Evolutionary conservation across 805 yeast species (phyloP).

Genomic region (Debaryomyces tyrocola): DNA sequence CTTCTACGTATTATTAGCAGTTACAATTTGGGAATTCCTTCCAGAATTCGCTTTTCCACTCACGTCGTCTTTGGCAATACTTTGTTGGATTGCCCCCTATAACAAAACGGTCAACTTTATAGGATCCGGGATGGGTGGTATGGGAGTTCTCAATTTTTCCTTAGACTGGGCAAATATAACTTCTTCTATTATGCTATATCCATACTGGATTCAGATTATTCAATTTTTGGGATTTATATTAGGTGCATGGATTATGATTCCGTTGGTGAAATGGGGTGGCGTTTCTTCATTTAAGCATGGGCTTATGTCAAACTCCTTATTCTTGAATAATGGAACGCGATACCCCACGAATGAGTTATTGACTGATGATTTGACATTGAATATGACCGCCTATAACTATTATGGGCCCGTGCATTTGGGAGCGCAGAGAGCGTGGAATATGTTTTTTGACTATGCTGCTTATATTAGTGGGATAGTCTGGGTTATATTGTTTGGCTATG

Average conservation of each 20-base stretch:
- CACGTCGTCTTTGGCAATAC: slow-evolving; percentile 47
- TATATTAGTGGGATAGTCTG: slow-evolving; percentile 49
- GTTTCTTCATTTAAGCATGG: slow-evolving; percentile 33
- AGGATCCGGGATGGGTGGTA: slow-evolving; percentile 55
- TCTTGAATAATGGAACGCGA: slow-evolving; percentile 33
- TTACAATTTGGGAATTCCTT: slow-evolving; percentile 48
- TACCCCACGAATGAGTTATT: slow-evolving; percentile 46
- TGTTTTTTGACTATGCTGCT: slow-evolving; percentile 55
- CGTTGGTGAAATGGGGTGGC: slow-evolving; percentile 47
- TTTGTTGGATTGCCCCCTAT: slow-evolving; percentile 50
- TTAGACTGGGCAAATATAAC: slow-evolving; percentile 57
- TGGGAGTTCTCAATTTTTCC: slow-evolving; percentile 49
- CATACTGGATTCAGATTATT: slow-evolving; percentile 53
- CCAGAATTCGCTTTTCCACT: slow-evolving; percentile 51
- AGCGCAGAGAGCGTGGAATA: slow-evolving; percentile 50
- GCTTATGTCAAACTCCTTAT: slow-evolving; percentile 47
- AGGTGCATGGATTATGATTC: slow-evolving; percentile 51
- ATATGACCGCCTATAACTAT: slow-evolving; percentile 44
- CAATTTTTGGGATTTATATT: slow-evolving; percentile 47
- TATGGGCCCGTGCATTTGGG: slow-evolving; percentile 50
- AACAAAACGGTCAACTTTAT: slow-evolving; percentile 41
- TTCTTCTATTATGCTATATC: slow-evolving; percentile 48
- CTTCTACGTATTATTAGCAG: slow-evolving; percentile 28
- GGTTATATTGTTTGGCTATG: slow-evolving; percentile 41
- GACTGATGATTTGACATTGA: slow-evolving; percentile 39